Evolutionary conservation across 2,329 filamentous ascomycete genomes (phyloP).

Genomic region (Paecilomyces formosus): DNA sequence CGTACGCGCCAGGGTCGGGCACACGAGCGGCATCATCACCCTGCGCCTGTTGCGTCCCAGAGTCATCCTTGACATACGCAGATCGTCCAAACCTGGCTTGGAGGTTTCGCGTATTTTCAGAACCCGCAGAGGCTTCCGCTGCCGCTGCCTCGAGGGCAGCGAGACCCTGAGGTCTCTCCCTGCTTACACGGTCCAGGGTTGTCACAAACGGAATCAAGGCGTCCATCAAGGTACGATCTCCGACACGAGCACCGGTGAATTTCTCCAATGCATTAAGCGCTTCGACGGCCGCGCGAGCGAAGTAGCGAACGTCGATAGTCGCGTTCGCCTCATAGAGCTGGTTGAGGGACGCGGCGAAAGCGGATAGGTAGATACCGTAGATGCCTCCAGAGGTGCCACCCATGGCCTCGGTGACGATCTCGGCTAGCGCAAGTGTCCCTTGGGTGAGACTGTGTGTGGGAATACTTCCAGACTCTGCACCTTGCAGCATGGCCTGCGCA

Average conservation of each 20-base stretch:
- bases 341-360: not conserved
- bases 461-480: not conserved
- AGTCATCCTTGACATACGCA: not conserved
- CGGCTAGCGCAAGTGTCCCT: constrained; percentile 20
- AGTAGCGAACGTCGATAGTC: not conserved
- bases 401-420: constrained; percentile 54
- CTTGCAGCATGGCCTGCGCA: constrained; percentile 32
- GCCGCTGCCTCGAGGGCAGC: not conserved
- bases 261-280: not conserved
- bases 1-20: not conserved
- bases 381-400: constrained; percentile 61
- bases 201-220: not conserved
- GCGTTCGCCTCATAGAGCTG: not conserved
- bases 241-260: not conserved
- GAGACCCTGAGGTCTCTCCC: not conserved
- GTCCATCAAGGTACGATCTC: not conserved
- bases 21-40: not conserved
- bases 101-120: not conserved
- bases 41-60: not conserved
- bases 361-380: constrained; percentile 31
- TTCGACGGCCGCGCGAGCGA: not conserved
- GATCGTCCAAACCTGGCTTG: not conserved
- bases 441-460: not conserved
- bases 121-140: not conserved
- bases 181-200: not conserved